Evolutionary conservation across 108 stramenopile species (phyloP).

Genomic region (Conticribra weissflogii): DNA sequence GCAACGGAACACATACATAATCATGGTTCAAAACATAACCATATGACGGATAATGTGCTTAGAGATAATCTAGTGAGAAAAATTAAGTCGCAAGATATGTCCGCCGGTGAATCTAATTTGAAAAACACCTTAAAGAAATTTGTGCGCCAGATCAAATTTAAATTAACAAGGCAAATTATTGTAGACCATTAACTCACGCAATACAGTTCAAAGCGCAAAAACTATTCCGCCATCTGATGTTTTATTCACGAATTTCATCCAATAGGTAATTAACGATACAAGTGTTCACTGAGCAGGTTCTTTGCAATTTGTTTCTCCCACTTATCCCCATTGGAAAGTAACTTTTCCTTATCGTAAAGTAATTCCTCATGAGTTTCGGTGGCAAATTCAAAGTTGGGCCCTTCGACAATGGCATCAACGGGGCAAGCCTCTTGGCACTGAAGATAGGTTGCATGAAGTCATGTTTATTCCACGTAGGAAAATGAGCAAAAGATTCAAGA

Average conservation of each 20-base stretch:
- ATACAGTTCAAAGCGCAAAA: too few relatives aligned
- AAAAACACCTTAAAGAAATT: too few relatives aligned
- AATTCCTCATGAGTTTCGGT: slow-evolving; percentile 99
- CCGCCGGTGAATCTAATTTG: too few relatives aligned
- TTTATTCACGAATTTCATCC: not conserved
- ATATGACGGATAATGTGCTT: too few relatives aligned
- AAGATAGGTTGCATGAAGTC: not conserved
- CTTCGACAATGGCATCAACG: slow-evolving; percentile 99
- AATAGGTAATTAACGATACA: slow-evolving; percentile 85
- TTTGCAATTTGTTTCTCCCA: slow-evolving; percentile 99
- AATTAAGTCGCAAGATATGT: too few relatives aligned
- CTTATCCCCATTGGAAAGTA: slow-evolving; percentile 98
- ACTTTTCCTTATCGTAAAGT: slow-evolving; percentile 98
- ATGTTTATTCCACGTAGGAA: not conserved
- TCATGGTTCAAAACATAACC: too few relatives aligned
- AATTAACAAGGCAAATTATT: too few relatives aligned
- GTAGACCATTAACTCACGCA: too few relatives aligned
- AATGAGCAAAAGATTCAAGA: not conserved
- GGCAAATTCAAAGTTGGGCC: slow-evolving; percentile 99
- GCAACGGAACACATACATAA: too few relatives aligned
- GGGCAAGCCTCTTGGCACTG: slow-evolving; percentile 97
- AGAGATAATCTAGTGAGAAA: too few relatives aligned
- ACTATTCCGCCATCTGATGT: too few relatives aligned
- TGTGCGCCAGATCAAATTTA: too few relatives aligned
- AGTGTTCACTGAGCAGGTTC: slow-evolving; percentile 95